phyloP scores from a whole-genome alignment of 2,329 filamentous ascomycete species.

The Fusarium sp. region DNA sequence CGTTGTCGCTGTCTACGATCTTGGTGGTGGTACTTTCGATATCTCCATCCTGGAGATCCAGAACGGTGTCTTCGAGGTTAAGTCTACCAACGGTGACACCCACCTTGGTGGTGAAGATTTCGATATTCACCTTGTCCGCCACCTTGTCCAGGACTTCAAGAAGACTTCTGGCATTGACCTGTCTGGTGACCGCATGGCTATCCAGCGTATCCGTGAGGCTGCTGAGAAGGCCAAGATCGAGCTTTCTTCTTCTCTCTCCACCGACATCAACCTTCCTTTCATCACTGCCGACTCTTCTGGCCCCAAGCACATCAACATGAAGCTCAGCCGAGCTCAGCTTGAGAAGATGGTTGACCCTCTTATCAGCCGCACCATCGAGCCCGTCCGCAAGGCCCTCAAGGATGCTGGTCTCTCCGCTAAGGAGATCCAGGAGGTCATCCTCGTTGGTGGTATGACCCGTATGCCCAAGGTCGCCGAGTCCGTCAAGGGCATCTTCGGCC shows the following conservation, averaged over 20 bases:
- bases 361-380: slow-evolving; percentile 86
- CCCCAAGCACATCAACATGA: slow-evolving; percentile 98
- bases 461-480: slow-evolving; percentile 99
- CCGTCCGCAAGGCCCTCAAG: slow-evolving; percentile 96
- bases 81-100: slow-evolving; percentile 98
- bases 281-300: slow-evolving; percentile 96
- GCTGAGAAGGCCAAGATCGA: slow-evolving; percentile 99
- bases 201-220: slow-evolving; percentile 98
- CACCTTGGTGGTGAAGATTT: slow-evolving; percentile 99
- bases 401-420: slow-evolving; percentile 90
- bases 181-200: slow-evolving; percentile 93
- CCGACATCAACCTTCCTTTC: slow-evolving; percentile 98
- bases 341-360: slow-evolving; percentile 93
- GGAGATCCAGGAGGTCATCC: slow-evolving; percentile 97
- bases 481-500: slow-evolving; percentile 96
- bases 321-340: slow-evolving; percentile 91
- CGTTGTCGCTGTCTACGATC: slow-evolving; percentile 94
- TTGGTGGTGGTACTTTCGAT: slow-evolving; percentile 99
- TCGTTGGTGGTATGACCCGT: slow-evolving; percentile 98
- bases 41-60: slow-evolving; percentile 98
- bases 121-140: slow-evolving; percentile 92
- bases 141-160: slow-evolving; percentile 96
- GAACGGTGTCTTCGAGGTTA: slow-evolving; percentile 98
- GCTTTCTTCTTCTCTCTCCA: slow-evolving; percentile 92
- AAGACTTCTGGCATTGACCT: slow-evolving; percentile 93